These are phyloP conservation scores for Lolium rigidum DNA, from an alignment of 176 grass and related monocot genomes.

Conservation along the genomic window DNA sequence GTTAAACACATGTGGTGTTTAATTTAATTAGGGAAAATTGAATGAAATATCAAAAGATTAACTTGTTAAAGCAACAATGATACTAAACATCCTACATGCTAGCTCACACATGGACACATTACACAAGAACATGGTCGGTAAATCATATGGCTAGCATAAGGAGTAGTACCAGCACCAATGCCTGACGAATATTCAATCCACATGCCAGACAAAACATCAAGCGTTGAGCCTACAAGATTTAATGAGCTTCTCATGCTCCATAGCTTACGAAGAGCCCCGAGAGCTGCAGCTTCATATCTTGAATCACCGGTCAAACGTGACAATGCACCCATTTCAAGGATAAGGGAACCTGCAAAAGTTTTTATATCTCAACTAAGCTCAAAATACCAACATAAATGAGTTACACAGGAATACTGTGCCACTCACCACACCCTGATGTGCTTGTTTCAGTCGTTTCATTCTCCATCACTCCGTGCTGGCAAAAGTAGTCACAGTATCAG, in stretches of 20 bases:
- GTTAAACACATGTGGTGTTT: slow-evolving; percentile 20
- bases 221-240: slow-evolving; percentile 93
- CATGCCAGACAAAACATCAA: slow-evolving; percentile 87
- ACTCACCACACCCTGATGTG: slow-evolving; percentile 97
- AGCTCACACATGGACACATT: neutral
- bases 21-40: slow-evolving; percentile 18
- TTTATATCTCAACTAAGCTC: slow-evolving; percentile 32
- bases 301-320: slow-evolving; percentile 88
- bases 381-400: slow-evolving; percentile 38
- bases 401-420: slow-evolving; percentile 25
- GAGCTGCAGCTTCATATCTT: slow-evolving; percentile 90
- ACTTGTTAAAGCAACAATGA: slow-evolving; percentile 14
- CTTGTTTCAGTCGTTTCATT: slow-evolving; percentile 98
- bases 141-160: slow-evolving; percentile 30
- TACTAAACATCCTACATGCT: slow-evolving; percentile 11
- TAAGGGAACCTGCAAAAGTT: slow-evolving; percentile 73
- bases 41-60: slow-evolving; percentile 11
- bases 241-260: slow-evolving; percentile 99
- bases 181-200: slow-evolving; percentile 98
- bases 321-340: slow-evolving; percentile 96
- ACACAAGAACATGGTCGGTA: slow-evolving; percentile 4
- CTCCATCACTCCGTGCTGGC: slow-evolving; percentile 88
- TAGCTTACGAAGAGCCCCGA: slow-evolving; percentile 88
- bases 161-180: slow-evolving; percentile 91
- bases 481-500: slow-evolving; percentile 47